Conservation (phyloP, 495 filamentous ascomycete species). For the Xylaria cubensis region DNA sequence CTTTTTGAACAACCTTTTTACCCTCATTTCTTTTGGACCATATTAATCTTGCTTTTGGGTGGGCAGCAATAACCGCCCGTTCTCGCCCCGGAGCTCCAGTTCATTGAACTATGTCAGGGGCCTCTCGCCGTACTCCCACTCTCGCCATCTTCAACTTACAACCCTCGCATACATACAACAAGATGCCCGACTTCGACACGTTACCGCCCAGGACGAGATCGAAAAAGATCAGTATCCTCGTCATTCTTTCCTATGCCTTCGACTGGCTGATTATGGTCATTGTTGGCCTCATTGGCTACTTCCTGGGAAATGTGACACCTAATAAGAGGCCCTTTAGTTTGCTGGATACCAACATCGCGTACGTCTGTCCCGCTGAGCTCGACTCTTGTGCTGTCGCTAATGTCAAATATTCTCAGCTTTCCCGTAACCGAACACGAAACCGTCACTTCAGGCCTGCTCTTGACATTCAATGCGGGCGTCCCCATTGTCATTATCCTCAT, state of each 20-base stretch:
- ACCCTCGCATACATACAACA: constrained; percentile 29
- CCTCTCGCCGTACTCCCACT: constrained; percentile 21
- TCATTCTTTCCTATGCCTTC: constrained; percentile 51
- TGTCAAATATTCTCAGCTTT: constrained; percentile 62
- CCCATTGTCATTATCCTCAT: constrained; percentile 72
- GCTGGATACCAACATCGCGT: constrained; percentile 54
- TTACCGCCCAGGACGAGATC: constrained; percentile 30
- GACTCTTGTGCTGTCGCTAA: not conserved
- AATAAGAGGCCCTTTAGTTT: constrained; percentile 62
- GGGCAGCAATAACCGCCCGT: not conserved
- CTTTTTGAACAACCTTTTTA: not conserved
- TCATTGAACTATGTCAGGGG: constrained; percentile 16
- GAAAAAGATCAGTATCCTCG: constrained; percentile 38
- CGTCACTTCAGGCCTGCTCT: constrained; percentile 64
- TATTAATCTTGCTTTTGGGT: not conserved
- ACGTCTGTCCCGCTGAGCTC: constrained; percentile 32
- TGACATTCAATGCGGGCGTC: constrained; percentile 61
- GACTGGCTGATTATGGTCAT: constrained; percentile 55
- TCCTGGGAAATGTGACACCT: constrained; percentile 60
- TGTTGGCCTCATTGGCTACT: constrained; percentile 47
- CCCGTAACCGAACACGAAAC: constrained; percentile 78
- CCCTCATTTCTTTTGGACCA: not conserved
- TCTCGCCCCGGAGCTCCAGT: not conserved
- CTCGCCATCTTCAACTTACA: constrained; percentile 5
- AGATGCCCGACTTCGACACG: constrained; percentile 37